phyloP scores from a whole-genome alignment of 192 early-diverging fungal species.

The Rhizophagus clarus region DNA sequence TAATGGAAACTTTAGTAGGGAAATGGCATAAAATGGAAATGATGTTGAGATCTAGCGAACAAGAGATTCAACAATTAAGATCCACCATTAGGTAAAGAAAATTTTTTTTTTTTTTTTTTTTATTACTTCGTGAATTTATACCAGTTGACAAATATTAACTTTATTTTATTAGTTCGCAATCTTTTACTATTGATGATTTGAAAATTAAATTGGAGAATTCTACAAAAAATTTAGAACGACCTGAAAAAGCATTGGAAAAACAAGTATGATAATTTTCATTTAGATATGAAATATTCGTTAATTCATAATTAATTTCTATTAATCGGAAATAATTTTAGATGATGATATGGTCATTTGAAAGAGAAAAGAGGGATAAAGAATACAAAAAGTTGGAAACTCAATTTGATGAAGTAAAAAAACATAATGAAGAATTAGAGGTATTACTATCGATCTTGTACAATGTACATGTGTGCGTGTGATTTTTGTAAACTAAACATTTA shows the following conservation, averaged over 20 bases:
- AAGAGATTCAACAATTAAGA: conserved; percentile 33
- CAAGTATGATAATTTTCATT: conserved; percentile 2
- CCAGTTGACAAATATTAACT: not conserved
- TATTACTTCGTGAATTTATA: not conserved
- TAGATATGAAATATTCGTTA: too few relatives aligned
- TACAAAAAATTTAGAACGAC: not conserved
- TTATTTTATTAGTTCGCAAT: conserved; percentile 29
- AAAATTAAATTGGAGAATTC: conserved; percentile 32
- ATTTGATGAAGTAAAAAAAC: conserved; percentile 16
- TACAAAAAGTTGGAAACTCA: not conserved
- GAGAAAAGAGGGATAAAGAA: conserved; percentile 16
- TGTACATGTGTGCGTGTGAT: not conserved
- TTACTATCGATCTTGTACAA: too few relatives aligned
- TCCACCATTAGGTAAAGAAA: not conserved
- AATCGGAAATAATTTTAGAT: not conserved
- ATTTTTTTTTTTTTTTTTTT: too few relatives aligned
- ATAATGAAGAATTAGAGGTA: conserved; percentile 27
- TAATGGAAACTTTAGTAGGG: conserved; percentile 44
- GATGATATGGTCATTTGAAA: conserved; percentile 8
- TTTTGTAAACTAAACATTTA: not conserved
- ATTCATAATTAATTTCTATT: too few relatives aligned
- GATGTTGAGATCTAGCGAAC: conserved; percentile 34
- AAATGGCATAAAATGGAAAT: conserved; percentile 43
- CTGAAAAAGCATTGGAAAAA: not conserved
- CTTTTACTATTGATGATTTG: conserved; percentile 43